Evolutionary conservation across 2,329 filamentous ascomycete genomes (phyloP), one percentile per base, ranked within the genome.

Genomic region (Phialemoniopsis sp.): DNA sequence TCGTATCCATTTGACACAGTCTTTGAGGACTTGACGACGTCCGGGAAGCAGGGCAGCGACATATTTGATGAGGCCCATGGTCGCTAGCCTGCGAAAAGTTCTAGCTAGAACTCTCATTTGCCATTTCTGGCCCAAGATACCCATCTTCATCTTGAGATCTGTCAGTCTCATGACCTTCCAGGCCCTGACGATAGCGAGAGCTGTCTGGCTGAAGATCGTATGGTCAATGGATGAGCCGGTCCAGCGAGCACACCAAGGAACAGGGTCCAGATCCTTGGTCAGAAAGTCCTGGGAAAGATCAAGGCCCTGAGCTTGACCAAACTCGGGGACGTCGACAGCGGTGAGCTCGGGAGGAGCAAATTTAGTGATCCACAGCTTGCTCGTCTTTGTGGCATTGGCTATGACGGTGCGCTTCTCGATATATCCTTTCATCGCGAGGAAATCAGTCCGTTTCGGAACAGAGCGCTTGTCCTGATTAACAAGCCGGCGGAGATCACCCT

Each of bases 401-500:
- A 81, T 68, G 2, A 76, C 72, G 4, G 76, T 75, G 31, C 78
- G 68, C 55, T 83, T 83, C 37, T 71, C 71, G 35, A 80, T 75
- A 46, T 82, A 82, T 13, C 78, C 78, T 51, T 82, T 81, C 45
- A 68, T 67, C 5, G 74, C 68, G 2, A 83, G 63, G 4, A 70
- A 67, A 46, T 81, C 76, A 0, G 79, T 83, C 28, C 79, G 66
- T 41, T 75, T 78, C 3, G 79, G 78, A 2, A 82, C 68, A 2
- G 78, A 82, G 37, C 78, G 71, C 52, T 82, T 82, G 55, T 82
- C 79, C 53, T 82, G 79, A 16, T 71, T 68, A 12, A 76, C 76
- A 1, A 79, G 59, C 15, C 70, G 68, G 13, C 74, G 72, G 17
- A 82, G 63, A 42, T 82, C 77, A 31, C 74, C 75, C 56, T 83